These are phyloP conservation scores for Bauhinia variegata DNA, from an alignment of 306 rosid species.

Conservation along the genomic window DNA sequence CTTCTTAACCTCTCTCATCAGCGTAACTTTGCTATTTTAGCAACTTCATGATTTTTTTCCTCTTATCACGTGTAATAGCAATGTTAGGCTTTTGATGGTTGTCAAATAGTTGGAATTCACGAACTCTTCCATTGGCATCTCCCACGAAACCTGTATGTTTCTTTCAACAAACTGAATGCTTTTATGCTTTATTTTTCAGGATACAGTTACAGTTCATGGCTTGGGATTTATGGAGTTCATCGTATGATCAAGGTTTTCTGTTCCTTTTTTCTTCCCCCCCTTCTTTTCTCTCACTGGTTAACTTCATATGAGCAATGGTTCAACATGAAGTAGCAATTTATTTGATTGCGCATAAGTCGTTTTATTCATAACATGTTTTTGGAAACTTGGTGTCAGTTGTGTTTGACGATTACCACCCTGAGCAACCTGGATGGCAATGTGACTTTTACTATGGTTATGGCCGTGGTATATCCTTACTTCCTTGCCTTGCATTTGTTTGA, in stretches of 20 bases:
- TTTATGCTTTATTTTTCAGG: conserved; percentile 43
- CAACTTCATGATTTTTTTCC: not conserved
- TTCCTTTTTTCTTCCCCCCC: not conserved
- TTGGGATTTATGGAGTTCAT: conserved; percentile 68
- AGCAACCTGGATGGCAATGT: conserved; percentile 49
- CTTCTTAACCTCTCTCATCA: not conserved
- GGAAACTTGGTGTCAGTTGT: conserved; percentile 44
- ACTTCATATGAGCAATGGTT: conserved; percentile 9
- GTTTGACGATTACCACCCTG: conserved; percentile 33
- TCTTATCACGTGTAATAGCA: not conserved
- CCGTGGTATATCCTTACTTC: conserved; percentile 46
- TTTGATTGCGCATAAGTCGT: conserved; percentile 12
- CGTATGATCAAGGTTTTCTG: conserved; percentile 59
- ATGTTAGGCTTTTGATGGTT: not conserved
- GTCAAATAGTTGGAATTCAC: not conserved
- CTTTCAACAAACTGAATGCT: not conserved
- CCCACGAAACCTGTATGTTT: not conserved
- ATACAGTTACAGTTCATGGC: conserved; percentile 54
- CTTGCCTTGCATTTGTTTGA: conserved; percentile 8
- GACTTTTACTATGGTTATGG: conserved; percentile 56
- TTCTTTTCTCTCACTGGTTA: conserved; percentile 9
- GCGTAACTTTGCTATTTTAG: not conserved
- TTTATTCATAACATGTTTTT: conserved; percentile 12
- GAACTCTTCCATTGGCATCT: not conserved
- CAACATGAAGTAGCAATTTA: conserved; percentile 13